Conservation (phyloP, 2,329 filamentous ascomycete genomes). For the Teratosphaeria nubilosa region DNA sequence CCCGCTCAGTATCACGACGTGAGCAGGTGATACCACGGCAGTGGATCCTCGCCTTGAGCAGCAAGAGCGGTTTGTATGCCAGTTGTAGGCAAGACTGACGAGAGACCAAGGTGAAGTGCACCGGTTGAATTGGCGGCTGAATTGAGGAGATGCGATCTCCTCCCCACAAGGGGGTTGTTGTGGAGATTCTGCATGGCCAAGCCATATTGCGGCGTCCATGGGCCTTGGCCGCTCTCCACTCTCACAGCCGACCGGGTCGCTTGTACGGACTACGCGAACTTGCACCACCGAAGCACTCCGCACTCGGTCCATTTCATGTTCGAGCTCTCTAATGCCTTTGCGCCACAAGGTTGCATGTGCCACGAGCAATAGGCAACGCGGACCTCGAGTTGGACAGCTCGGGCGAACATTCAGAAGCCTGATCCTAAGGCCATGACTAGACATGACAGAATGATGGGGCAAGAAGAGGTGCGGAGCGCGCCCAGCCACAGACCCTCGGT, state of each 20-base stretch:
- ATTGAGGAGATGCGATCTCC: neutral
- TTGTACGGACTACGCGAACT: neutral
- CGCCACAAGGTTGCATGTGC: too few relatives aligned
- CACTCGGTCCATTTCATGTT: neutral
- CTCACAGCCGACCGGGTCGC: neutral
- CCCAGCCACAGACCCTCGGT: too few relatives aligned
- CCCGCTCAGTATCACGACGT: neutral
- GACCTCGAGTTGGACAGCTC: too few relatives aligned
- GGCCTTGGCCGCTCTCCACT: neutral
- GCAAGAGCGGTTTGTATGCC: neutral
- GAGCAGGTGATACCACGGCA: neutral
- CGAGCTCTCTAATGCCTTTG: too few relatives aligned
- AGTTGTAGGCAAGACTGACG: neutral
- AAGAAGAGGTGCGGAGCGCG: too few relatives aligned
- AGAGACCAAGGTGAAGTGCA: neutral
- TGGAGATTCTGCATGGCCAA: neutral
- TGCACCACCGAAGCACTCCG: neutral
- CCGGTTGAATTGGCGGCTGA: neutral
- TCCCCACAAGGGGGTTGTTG: neutral
- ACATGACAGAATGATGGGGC: too few relatives aligned
- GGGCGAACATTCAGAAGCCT: too few relatives aligned
- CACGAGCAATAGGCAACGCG: too few relatives aligned
- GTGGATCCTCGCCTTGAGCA: neutral
- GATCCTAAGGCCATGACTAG: too few relatives aligned
- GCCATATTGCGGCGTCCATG: neutral